A percentile compares a stretch with the other conserved stretches of the same genome.
phyloP scores from a whole-genome alignment of 2,329 filamentous ascomycete species.

The Pyricularia grisea region DNA sequence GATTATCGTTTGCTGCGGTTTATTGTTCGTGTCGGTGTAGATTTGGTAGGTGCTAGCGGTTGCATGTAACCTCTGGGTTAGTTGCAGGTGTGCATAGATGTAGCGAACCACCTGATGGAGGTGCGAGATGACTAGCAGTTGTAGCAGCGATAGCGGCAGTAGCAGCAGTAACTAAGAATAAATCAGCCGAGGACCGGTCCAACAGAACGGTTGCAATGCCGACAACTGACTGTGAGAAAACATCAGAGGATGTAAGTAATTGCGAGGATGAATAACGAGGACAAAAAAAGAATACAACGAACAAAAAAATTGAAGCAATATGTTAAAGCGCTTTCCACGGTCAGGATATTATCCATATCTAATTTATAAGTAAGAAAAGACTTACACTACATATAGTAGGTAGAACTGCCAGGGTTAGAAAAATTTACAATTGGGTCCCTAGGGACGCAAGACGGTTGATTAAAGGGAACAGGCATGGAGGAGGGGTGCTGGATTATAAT shows the following conservation, averaged over 20 bases:
- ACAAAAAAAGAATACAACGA: too few relatives aligned
- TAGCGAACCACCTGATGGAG: background rate
- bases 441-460: too few relatives aligned
- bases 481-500: too few relatives aligned
- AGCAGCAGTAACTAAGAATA: background rate
- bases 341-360: too few relatives aligned
- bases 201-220: background rate
- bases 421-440: too few relatives aligned
- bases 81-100: background rate
- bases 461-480: too few relatives aligned
- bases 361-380: too few relatives aligned
- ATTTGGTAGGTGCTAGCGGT: background rate
- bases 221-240: background rate
- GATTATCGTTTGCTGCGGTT: background rate
- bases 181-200: background rate
- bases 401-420: too few relatives aligned
- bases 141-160: background rate
- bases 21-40: background rate
- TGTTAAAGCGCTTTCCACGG: too few relatives aligned
- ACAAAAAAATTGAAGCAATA: too few relatives aligned
- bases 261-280: background rate
- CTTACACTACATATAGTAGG: too few relatives aligned
- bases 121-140: background rate
- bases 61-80: background rate
- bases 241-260: background rate